Conservation (phyloP, 1,139 yeast species). For the Zygoascus sp. region DNA sequence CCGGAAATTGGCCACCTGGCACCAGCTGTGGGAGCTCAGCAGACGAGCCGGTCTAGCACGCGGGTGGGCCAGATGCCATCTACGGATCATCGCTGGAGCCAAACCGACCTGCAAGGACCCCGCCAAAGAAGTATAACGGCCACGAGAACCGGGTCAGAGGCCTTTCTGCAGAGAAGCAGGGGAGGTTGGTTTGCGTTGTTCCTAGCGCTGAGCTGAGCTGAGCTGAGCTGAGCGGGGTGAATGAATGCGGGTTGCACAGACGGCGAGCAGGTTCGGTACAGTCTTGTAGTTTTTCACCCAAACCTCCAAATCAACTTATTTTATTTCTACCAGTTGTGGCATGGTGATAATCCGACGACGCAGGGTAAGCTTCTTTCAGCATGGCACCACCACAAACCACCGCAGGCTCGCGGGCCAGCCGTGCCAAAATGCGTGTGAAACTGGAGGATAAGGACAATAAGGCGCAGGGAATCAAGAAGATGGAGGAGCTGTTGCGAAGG, state of each 20-base stretch:
- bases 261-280: too few species aligned
- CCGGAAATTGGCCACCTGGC: too few species aligned
- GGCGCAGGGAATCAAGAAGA: neutral
- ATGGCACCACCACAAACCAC: too few species aligned
- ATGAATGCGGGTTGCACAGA: neutral
- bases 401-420: too few species aligned
- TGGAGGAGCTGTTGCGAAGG: neutral
- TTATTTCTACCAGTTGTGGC: neutral
- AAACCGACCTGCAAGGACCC: neutral
- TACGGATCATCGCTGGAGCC: neutral
- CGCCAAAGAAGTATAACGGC: too few species aligned
- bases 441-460: neutral
- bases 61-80: neutral
- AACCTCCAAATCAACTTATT: neutral
- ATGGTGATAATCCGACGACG: neutral
- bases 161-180: too few species aligned
- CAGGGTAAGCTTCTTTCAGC: neutral
- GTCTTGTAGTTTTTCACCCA: neutral
- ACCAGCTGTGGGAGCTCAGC: too few species aligned
- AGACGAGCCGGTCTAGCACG: too few species aligned
- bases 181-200: too few species aligned
- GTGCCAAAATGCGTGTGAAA: neutral
- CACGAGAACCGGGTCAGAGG: too few species aligned
- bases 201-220: too few species aligned
- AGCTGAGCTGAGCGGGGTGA: too few species aligned